Base-by-base conservation (phyloP, 148 eudicot genomes). In the Vaccinium darrowii region DNA sequence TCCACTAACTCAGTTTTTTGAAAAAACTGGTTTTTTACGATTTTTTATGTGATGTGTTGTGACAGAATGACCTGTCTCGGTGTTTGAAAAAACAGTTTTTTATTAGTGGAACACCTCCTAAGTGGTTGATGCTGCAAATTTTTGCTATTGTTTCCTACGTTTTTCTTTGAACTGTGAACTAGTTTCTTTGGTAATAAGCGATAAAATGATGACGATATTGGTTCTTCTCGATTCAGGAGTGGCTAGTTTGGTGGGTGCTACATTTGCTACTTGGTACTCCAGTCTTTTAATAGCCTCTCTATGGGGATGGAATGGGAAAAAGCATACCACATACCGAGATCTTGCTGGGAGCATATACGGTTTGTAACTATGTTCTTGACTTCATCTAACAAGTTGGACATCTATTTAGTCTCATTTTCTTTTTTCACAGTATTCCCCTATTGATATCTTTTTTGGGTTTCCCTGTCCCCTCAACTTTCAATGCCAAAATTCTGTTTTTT, bases 301-400 rank as follows among this genome's bases (percentile, higher is more conserved):
- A 1, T 90, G 91, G 91, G 54, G 80, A 67, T 90, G 91, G 91
- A 85, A 90, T 84, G 91, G 91, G 77, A 85, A 85, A 81, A 90
- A 86, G 79, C 90, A 90, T 52, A 86, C 86, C 74, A 90, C 90
- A 8, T 90, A 90, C 78, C 72, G 89, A 30, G 84, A 88, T 86
- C 91, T 90, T 52, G 91, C 90, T 43, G 23, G 60, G 52, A 88
- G 87, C 83, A 90, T 90, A 11, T 90, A 88, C 47, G 91, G 91
- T 90, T 62, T 19, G 82, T 67, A 21, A 63, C 69, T 63, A 16
- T 69, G 9, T 83, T 27, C 58, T 33, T 5, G 16, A 12, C 15
- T 79, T 79, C 13, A 78, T 79, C 30, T 56, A 1, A 8, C 3
- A 52, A 52, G 39, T 33, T 54, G 21, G 25, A 8, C 23, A 14